Evolutionary conservation across 305 asterid genomes (phyloP).

Genomic region (Ruellia speciosa): DNA sequence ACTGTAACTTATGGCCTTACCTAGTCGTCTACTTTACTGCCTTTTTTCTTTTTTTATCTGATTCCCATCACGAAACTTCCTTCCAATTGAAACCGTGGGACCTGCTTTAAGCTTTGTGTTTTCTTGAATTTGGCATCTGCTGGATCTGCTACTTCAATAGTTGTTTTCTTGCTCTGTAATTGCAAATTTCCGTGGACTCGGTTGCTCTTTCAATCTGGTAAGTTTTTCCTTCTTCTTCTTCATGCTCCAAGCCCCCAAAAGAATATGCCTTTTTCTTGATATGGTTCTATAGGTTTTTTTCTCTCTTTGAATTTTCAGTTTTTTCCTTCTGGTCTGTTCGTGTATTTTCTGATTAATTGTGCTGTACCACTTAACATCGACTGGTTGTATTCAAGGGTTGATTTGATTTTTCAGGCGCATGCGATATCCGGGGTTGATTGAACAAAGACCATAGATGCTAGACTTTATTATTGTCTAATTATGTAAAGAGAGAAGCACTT

Average conservation of each 20-base stretch:
- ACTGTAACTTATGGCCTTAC: constrained; percentile 7
- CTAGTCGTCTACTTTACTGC: not conserved
- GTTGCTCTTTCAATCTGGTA: constrained; percentile 12
- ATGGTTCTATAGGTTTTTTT: not conserved
- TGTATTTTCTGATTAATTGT: not conserved
- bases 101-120: constrained; percentile 20
- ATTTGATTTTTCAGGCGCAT: constrained; percentile 9
- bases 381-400: not conserved
- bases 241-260: not conserved
- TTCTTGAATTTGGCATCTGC: constrained; percentile 20
- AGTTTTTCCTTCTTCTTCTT: constrained; percentile 5
- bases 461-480: constrained; percentile 5
- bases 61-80: constrained; percentile 30
- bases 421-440: constrained; percentile 5
- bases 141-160: constrained; percentile 20
- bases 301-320: not conserved
- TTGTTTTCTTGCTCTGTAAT: constrained; percentile 7
- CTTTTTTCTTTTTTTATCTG: constrained; percentile 13
- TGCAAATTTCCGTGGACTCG: constrained; percentile 3
- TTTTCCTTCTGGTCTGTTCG: not conserved
- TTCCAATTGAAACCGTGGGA: constrained; percentile 19
- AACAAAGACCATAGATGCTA: constrained; percentile 5
- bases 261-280: not conserved
- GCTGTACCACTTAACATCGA: too few relatives aligned
- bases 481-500: not conserved